A percentile compares a stretch with the other conserved stretches of the same genome.
These are phyloP conservation scores for Moniliophthora roreri DNA, from an alignment of 1,284 basidiomycete genomes.

Conservation along the genomic window DNA sequence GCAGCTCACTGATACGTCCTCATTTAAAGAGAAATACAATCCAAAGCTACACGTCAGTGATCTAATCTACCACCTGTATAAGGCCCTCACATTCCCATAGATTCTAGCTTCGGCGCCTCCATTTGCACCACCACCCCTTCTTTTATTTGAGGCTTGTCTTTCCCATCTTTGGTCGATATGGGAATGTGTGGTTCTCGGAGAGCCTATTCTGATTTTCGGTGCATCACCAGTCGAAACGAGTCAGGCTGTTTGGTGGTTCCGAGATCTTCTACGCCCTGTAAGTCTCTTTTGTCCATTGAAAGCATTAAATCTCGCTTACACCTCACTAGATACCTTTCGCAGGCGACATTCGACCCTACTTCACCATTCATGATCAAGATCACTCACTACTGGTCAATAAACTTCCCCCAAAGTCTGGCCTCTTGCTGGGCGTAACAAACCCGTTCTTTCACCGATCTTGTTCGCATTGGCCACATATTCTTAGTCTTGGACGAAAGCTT, in stretches of 20 bases:
- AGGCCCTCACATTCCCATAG: constrained; percentile 34
- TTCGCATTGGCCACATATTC: constrained; percentile 89
- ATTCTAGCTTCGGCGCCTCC: constrained; percentile 79
- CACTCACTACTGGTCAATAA: constrained; percentile 77
- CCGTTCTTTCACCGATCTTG: constrained; percentile 91
- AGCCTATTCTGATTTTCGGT: constrained; percentile 87
- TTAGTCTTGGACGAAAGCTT: constrained; percentile 58
- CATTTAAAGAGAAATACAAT: constrained; percentile 47
- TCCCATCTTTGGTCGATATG: constrained; percentile 90
- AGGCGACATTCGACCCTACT: constrained; percentile 89
- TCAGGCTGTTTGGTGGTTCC: constrained; percentile 88
- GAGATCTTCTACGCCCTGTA: constrained; percentile 86
- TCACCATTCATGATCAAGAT: constrained; percentile 94
- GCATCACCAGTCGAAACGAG: constrained; percentile 80
- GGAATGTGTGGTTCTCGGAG: constrained; percentile 88
- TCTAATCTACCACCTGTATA: constrained; percentile 3
- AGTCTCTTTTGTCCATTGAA: constrained; percentile 27
- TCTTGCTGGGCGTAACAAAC: constrained; percentile 91
- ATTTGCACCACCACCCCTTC: constrained; percentile 66
- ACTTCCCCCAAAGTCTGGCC: constrained; percentile 81
- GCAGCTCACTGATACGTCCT: constrained; percentile 59
- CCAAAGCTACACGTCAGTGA: constrained; percentile 43
- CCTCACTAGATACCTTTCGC: constrained; percentile 72
- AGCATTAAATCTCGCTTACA: constrained; percentile 8
- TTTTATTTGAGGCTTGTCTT: constrained; percentile 74